Conservation (phyloP, 1,284 basidiomycete genomes). For the Puccinia coronata region DNA sequence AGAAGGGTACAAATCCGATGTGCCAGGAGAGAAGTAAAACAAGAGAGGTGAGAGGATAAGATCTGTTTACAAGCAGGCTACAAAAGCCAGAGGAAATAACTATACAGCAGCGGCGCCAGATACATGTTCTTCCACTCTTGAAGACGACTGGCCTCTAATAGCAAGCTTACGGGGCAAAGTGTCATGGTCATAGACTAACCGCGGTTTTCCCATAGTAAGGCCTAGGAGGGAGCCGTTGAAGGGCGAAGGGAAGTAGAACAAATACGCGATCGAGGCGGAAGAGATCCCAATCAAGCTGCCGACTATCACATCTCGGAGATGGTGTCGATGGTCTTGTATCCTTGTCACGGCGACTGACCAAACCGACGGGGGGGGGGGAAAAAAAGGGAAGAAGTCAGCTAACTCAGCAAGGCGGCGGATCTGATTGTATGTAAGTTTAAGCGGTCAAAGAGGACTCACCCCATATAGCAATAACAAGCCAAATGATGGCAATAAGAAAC, state of each 20-base stretch:
- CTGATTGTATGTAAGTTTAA: neutral
- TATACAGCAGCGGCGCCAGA: conserved; percentile 12
- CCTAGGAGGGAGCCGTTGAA: conserved; percentile 38
- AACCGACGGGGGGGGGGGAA: no score
- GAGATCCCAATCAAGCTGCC: conserved; percentile 40
- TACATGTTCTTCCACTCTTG: conserved; percentile 6
- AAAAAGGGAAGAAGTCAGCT: neutral
- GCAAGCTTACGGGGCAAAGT: conserved; percentile 22
- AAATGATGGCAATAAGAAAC: conserved; percentile 32
- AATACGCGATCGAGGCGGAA: conserved; percentile 39
- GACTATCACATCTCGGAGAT: conserved; percentile 39
- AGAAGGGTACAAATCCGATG: neutral
- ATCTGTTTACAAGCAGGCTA: neutral
- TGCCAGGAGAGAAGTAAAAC: no score
- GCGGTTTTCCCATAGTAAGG: conserved; percentile 45
- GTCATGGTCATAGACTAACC: conserved; percentile 37
- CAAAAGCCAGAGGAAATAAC: neutral
- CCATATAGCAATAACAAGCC: conserved; percentile 43
- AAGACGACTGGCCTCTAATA: neutral
- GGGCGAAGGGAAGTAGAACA: conserved; percentile 48
- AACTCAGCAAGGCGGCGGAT: neutral
- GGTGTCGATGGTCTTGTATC: conserved; percentile 45
- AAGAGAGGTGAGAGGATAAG: neutral
- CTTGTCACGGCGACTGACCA: conserved; percentile 30
- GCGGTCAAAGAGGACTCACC: conserved; percentile 30